Base-by-base conservation (phyloP, 768 basidiomycete species). In the Amanita rubescens region DNA sequence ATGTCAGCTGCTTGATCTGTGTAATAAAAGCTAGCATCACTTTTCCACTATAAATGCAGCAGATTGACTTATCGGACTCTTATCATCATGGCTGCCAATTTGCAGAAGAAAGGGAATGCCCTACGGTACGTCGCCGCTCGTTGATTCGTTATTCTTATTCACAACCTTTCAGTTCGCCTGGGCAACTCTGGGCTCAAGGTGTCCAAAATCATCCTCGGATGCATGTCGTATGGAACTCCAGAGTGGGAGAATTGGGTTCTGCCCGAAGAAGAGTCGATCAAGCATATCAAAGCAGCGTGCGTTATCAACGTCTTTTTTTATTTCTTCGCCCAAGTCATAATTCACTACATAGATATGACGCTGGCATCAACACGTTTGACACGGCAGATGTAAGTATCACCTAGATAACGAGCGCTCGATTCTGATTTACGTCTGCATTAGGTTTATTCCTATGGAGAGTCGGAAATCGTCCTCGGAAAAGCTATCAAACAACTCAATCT, bases 381-480 rank as follows among this genome's bases (percentile, higher is more conserved):
- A n/a, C n/a, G n/a, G n/a, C n/a, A n/a, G n/a, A n/a, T n/a, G n/a
- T n/a, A n/a, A n/a, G n/a, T n/a, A n/a, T n/a, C n/a, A n/a, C n/a
- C n/a, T n/a, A n/a, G n/a, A n/a, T n/a, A n/a, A n/a, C n/a, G n/a
- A n/a, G n/a, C n/a, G n/a, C n/a, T n/a, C n/a, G n/a, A n/a, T n/a
- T n/a, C n/a, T n/a, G n/a, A n/a, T n/a, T n/a, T n/a, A n/a, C n/a
- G n/a, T n/a, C n/a, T n/a, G n/a, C n/a, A n/a, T n/a, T n/a, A 84
- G 81, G 71, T 76, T 0, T 88, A 87, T 60, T 84, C 81, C 0
- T 80, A 85, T 57, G 85, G 85, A 2, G 65, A 70, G 5, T 84
- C 81, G 0, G 89, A 90, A 62, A 60, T 77, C 43, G 74, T 88
- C 49, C 71, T 88, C 17, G 87, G 87, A 10, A 83, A 85, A 58